Evolutionary conservation across 768 basidiomycete species (phyloP), one percentile per base, ranked within the genome.

Genomic region (Pluteus cervinus): DNA sequence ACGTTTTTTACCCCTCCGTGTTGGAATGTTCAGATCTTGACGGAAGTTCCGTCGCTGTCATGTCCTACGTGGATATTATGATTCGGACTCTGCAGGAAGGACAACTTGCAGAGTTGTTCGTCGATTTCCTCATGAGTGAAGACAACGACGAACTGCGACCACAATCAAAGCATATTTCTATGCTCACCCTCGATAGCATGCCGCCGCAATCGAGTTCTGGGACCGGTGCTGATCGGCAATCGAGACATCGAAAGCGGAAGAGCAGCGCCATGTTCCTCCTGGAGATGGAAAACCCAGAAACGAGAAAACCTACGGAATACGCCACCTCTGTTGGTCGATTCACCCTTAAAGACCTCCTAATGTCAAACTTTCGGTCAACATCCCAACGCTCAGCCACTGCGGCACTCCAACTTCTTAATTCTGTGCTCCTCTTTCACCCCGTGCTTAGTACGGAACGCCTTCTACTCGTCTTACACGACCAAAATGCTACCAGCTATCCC

Each of bases 11-110:
- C 55, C 88, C 94, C 0, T 88, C 90, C 7, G 77, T 98, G 35
- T 68, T 96, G 33, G 93, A 97, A 54, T 93, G 90, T 58, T 92
- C 92, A 0, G 87, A 89, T 43, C 54, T 69, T 4, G 94, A 97
- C 55, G 94, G 94, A n/a, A 94, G 91, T 44, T 87, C 92, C 0
- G 84, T 96, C 2, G 92, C 94, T 7, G 92, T 98, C 38, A 80
- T 97, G 76, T 89, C 86, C 11, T 97, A 98, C 54, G 79, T 97
- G 45, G 90, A 96, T 47, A 76, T 89, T 50, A 84, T 90, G 72
- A 70, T 91, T 36, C 73, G 79, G 40, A 87, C 82, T 0, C 69
- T 93, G 4, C 70, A 76, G 24, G 68, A 76, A 16, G 82, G 81
- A 1, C 74, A 71, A 34, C 70, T 94, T 26, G 75, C 75, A 11